phyloP scores from a whole-genome alignment of 371 early-diverging fungal species.

The Mortierella sp. region DNA sequence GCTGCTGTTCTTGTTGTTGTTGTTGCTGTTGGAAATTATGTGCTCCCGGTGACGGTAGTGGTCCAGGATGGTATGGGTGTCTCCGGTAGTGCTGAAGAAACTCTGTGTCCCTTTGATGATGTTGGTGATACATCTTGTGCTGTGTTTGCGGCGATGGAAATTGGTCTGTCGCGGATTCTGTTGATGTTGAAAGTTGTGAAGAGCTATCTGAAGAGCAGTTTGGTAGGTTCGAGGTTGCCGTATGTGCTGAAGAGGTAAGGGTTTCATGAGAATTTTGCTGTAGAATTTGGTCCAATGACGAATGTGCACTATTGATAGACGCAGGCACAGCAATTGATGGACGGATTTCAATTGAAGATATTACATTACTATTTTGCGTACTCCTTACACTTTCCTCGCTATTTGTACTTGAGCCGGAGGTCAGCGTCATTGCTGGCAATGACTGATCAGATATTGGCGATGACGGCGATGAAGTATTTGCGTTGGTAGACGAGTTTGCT shows the following conservation, averaged over 20 bases:
- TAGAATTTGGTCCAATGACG: constrained; percentile 13
- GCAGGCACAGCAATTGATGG: constrained; percentile 39
- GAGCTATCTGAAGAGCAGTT: background rate
- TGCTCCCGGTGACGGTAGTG: background rate
- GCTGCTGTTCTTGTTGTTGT: constrained; percentile 12
- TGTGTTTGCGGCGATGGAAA: constrained; percentile 7
- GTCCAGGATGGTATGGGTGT: constrained; percentile 5
- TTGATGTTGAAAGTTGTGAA: background rate
- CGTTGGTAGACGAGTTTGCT: background rate
- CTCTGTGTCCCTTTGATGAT: constrained; percentile 2
- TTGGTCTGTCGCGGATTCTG: background rate
- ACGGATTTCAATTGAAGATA: constrained; percentile 7
- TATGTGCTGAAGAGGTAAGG: background rate
- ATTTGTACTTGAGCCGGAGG: background rate
- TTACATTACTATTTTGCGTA: background rate
- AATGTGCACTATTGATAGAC: constrained; percentile 15
- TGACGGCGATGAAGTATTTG: constrained; percentile 6
- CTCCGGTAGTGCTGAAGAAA: constrained; percentile 10
- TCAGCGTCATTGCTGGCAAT: background rate
- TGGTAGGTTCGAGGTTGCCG: too few species aligned
- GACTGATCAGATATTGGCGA: constrained; percentile 2
- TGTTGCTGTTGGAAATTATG: constrained; percentile 3
- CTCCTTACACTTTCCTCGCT: background rate
- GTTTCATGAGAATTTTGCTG: background rate
- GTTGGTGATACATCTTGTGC: constrained; percentile 1